Conservation (phyloP, 2,329 filamentous ascomycete genomes). For the Ustulina deusta region DNA sequence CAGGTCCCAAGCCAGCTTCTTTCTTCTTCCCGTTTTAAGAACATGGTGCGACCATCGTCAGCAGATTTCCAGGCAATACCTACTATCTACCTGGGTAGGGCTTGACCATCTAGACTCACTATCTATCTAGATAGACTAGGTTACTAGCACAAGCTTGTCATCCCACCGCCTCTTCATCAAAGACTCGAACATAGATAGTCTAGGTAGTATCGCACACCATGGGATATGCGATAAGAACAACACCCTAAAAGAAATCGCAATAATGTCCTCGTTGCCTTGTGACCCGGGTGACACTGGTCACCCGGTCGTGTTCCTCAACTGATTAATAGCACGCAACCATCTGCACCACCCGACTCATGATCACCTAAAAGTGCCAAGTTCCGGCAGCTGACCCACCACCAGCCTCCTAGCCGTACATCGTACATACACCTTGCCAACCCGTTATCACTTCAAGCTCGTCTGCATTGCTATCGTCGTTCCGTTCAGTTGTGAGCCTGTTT, state of each 20-base stretch:
- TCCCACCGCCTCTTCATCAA: background rate
- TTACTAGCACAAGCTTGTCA: background rate
- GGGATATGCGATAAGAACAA: background rate
- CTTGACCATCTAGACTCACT: too few relatives aligned
- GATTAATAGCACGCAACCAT: constrained; percentile 26
- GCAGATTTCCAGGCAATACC: background rate
- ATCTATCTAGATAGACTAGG: background rate
- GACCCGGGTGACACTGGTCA: constrained; percentile 20
- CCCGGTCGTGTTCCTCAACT: constrained; percentile 10
- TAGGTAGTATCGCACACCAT: background rate
- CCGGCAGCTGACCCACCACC: constrained; percentile 32
- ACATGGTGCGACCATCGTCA: background rate
- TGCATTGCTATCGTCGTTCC: background rate
- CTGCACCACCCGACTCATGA: constrained; percentile 34
- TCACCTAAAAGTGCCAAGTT: constrained; percentile 23
- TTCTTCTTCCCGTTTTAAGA: background rate
- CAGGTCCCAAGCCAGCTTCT: background rate
- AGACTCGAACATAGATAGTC: background rate
- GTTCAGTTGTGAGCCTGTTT: too few relatives aligned
- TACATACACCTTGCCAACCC: background rate
- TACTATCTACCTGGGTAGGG: background rate
- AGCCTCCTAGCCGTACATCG: background rate
- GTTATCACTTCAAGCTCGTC: background rate
- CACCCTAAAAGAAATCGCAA: background rate
- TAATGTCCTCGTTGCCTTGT: constrained; percentile 1